Conservation (phyloP, 179 eudicot species). For the Drosera spatulata region DNA sequence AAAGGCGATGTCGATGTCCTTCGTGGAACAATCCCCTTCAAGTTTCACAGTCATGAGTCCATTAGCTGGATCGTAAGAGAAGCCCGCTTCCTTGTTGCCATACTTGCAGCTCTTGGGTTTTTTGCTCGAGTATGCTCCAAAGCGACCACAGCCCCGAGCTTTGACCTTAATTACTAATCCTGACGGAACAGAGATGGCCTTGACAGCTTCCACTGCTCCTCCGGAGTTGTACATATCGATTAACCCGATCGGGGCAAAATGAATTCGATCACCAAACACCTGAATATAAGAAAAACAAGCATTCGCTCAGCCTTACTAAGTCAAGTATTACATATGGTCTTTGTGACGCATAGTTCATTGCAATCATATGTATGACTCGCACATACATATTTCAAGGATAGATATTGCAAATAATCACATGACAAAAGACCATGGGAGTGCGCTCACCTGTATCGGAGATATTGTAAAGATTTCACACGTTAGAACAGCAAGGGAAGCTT, state of each 20-base stretch:
- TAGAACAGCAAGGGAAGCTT: conserved; percentile 25
- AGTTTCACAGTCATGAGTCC: conserved; percentile 34
- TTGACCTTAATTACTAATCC: conserved; percentile 22
- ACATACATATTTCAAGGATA: not conserved
- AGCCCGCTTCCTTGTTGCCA: conserved; percentile 21
- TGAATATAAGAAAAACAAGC: conserved; percentile 2
- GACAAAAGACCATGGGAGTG: not conserved
- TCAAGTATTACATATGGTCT: not conserved
- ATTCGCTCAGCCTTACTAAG: too few relatives aligned
- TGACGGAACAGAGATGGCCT: conserved; percentile 1
- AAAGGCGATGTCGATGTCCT: conserved; percentile 14
- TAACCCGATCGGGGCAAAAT: conserved; percentile 59
- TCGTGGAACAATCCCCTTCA: conserved; percentile 24
- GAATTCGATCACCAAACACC: conserved; percentile 28
- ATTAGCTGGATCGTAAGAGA: conserved; percentile 14
- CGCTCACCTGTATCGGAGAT: conserved; percentile 36
- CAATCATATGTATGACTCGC: not conserved
- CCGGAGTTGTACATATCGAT: conserved; percentile 72
- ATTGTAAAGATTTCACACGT: conserved; percentile 44
- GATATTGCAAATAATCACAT: not conserved
- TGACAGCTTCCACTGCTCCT: conserved; percentile 45
- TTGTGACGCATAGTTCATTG: not conserved
- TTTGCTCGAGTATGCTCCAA: conserved; percentile 53
- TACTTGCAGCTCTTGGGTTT: conserved; percentile 36
- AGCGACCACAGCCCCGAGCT: conserved; percentile 52